Conservation (phyloP, 2,329 filamentous ascomycete genomes). For the Zymoseptoria pseudotritici region DNA sequence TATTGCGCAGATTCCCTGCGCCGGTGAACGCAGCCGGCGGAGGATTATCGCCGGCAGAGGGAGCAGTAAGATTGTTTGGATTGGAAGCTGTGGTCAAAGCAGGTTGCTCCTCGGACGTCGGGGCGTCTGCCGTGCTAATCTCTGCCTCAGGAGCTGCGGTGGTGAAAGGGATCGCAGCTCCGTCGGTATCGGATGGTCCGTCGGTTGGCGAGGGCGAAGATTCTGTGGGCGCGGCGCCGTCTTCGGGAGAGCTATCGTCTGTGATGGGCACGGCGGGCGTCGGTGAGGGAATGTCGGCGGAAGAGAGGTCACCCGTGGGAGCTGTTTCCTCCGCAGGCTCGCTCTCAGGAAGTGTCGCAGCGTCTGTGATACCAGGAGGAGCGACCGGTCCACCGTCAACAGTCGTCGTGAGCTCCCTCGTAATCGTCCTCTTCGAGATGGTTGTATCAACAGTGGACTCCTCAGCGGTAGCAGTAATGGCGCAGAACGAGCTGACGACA, state of each 20-base stretch:
- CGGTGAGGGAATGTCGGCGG: background rate
- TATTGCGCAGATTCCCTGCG: conserved; percentile 2
- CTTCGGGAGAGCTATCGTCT: background rate
- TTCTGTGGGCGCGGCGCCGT: background rate
- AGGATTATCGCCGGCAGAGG: conserved; percentile 1
- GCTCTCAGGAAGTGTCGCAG: background rate
- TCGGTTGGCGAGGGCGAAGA: background rate
- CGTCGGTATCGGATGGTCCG: background rate
- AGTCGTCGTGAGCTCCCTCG: background rate
- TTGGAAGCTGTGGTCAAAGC: background rate
- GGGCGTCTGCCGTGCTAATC: background rate
- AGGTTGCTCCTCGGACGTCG: background rate
- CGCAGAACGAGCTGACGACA: conserved; percentile 4
- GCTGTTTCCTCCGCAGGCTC: background rate
- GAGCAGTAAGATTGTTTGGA: background rate
- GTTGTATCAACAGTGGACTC: background rate
- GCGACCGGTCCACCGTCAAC: background rate
- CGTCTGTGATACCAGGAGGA: background rate
- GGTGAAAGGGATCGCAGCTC: background rate
- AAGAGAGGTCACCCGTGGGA: background rate
- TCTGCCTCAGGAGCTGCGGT: background rate
- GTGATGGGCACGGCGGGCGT: too few species aligned
- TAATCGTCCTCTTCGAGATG: background rate
- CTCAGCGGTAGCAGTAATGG: background rate
- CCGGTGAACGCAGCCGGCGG: conserved; percentile 1